Evolutionary conservation across 2,329 filamentous ascomycete genomes (phyloP).

Genomic region (Emydomyces testavorans): DNA sequence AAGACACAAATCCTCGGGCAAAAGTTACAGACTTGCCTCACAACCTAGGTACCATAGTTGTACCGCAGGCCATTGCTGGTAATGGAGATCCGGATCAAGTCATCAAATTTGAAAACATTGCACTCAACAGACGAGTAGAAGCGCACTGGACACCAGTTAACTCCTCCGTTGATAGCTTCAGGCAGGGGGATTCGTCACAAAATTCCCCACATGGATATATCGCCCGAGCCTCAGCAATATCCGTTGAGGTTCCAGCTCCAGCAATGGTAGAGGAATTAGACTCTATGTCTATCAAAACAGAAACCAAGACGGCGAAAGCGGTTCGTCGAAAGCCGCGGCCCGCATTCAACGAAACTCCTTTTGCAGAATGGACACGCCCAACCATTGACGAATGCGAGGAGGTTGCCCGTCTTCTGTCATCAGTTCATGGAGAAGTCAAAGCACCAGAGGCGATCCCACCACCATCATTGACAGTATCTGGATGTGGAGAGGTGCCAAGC

Average conservation of each 20-base stretch:
- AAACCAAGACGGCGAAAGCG: background rate
- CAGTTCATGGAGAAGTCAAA: conserved; percentile 52
- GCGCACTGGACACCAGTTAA: background rate
- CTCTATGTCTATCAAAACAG: background rate
- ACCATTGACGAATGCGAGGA: conserved; percentile 58
- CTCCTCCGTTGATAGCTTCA: background rate
- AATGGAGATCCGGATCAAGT: background rate
- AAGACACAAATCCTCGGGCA: background rate
- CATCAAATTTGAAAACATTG: background rate
- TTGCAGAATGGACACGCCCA: conserved; percentile 54
- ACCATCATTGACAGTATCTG: conserved; percentile 59
- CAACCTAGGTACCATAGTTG: conserved; percentile 1
- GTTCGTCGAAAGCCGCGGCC: background rate
- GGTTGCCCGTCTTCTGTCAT: conserved; percentile 54
- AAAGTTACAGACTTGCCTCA: conserved; percentile 1
- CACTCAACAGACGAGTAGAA: background rate
- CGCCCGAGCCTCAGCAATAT: background rate
- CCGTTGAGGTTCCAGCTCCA: background rate
- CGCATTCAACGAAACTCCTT: conserved; percentile 40
- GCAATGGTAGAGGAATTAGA: background rate
- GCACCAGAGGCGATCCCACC: conserved; percentile 56
- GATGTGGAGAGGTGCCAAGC: conserved; percentile 56
- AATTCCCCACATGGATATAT: background rate
- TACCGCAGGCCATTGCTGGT: background rate
- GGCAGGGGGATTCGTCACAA: background rate